A percentile compares a stretch with the other conserved stretches of the same genome.
These are phyloP conservation scores for Leishmania aethiopica DNA, from an alignment of 208 protist species.

Conservation along the genomic window DNA sequence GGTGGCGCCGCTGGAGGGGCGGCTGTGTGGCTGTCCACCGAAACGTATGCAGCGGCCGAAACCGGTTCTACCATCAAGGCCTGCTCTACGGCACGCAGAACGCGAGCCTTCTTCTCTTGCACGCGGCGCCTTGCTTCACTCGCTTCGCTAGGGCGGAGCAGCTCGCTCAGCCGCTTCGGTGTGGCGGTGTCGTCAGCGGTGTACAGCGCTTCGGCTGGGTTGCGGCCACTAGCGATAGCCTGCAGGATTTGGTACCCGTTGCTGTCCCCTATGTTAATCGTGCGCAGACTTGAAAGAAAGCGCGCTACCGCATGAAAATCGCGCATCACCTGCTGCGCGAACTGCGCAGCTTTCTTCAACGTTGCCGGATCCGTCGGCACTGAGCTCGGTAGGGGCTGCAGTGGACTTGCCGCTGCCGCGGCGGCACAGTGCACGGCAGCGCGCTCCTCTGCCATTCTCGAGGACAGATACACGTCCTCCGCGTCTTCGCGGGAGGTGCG, in stretches of 20 bases:
- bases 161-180: constrained; percentile 14
- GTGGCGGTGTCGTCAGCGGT: constrained; percentile 22
- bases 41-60: background rate
- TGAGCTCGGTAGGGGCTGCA: background rate
- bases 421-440: constrained; percentile 17
- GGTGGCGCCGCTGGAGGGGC: background rate
- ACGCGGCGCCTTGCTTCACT: constrained; percentile 27
- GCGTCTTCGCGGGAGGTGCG: constrained; percentile 51
- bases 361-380: constrained; percentile 13
- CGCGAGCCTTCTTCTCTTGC: constrained; percentile 50
- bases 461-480: constrained; percentile 47
- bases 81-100: constrained; percentile 61
- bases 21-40: background rate
- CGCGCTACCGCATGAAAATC: constrained; percentile 66
- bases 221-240: constrained; percentile 38
- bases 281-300: constrained; percentile 69
- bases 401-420: constrained; percentile 6
- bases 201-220: constrained; percentile 40
- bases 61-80: constrained; percentile 28
- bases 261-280: constrained; percentile 66
- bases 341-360: constrained; percentile 34
- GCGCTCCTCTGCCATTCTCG: constrained; percentile 17
- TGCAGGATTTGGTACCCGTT: constrained; percentile 54
- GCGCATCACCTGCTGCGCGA: constrained; percentile 70
- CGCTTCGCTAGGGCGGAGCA: constrained; percentile 5